Evolutionary conservation across 192 early-diverging fungal genomes (phyloP).

Genomic region (Coemansia biformis): DNA sequence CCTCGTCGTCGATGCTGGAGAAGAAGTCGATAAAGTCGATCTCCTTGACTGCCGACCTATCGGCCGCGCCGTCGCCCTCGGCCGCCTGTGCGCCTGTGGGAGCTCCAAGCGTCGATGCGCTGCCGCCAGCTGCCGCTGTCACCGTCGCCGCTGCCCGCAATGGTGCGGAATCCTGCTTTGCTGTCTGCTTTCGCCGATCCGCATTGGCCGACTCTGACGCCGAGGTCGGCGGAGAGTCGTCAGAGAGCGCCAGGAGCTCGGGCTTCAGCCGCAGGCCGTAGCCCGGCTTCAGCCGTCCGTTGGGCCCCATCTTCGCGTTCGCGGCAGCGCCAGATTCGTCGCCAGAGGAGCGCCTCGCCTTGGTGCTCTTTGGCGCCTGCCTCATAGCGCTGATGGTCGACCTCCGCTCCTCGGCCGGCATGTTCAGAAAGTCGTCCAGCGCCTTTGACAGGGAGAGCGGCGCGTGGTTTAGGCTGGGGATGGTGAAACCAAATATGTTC

Average conservation of each 20-base stretch:
- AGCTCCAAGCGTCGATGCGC: slow-evolving; percentile 11
- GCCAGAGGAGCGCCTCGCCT: neutral
- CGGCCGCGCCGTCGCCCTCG: neutral
- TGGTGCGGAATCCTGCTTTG: neutral
- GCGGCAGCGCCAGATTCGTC: neutral
- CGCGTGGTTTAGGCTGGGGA: slow-evolving; percentile 49
- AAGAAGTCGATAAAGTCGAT: slow-evolving; percentile 55
- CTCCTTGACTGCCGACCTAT: slow-evolving; percentile 10
- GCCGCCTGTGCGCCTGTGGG: slow-evolving; percentile 2
- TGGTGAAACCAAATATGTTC: slow-evolving; percentile 46
- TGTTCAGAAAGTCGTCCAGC: slow-evolving; percentile 49
- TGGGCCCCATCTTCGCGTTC: slow-evolving; percentile 3
- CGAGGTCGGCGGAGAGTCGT: slow-evolving; percentile 10
- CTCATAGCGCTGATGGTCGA: slow-evolving; percentile 27
- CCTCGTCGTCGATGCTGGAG: slow-evolving; percentile 50
- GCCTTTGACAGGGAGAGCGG: slow-evolving; percentile 50
- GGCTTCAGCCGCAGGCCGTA: slow-evolving; percentile 46
- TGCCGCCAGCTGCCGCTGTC: neutral
- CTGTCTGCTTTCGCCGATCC: neutral
- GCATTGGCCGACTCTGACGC: no score
- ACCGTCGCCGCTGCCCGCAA: no score
- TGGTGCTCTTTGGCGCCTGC: slow-evolving; percentile 17
- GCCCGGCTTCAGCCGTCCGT: slow-evolving; percentile 30
- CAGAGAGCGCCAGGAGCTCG: slow-evolving; percentile 28
- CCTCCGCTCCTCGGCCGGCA: slow-evolving; percentile 31